These are phyloP conservation scores for Pythium phragmiticola DNA, from an alignment of 352 stramenopile species.

Conservation along the genomic window DNA sequence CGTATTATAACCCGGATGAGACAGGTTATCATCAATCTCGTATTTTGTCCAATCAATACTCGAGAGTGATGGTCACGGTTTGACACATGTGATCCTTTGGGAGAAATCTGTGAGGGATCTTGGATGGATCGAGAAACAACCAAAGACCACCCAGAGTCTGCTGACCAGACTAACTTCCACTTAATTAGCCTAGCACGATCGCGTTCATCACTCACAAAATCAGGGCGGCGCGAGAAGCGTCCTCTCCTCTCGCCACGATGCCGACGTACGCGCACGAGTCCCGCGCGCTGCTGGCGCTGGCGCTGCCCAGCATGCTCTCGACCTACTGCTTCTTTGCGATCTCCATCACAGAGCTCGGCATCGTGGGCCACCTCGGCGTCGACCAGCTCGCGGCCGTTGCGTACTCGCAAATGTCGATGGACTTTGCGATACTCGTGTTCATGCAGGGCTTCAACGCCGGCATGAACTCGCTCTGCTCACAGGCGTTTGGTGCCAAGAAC, in stretches of 20 bases:
- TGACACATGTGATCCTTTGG: background rate
- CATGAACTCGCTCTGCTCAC: slow-evolving; percentile 80
- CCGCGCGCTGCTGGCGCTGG: slow-evolving; percentile 49
- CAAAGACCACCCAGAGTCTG: too few species aligned
- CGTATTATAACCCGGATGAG: too few species aligned
- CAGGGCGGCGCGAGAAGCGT: background rate
- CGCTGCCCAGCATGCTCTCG: slow-evolving; percentile 52
- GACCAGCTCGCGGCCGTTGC: slow-evolving; percentile 74
- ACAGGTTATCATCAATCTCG: too few species aligned
- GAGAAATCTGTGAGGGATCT: background rate
- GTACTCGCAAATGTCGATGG: slow-evolving; percentile 77
- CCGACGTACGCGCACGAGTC: slow-evolving; percentile 33
- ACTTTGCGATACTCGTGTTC: slow-evolving; percentile 74
- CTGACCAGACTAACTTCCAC: too few species aligned
- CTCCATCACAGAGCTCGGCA: slow-evolving; percentile 77
- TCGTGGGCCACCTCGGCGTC: slow-evolving; percentile 79
- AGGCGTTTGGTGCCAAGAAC: slow-evolving; percentile 87
- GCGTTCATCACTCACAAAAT: too few species aligned
- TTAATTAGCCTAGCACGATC: too few species aligned
- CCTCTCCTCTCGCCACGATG: slow-evolving; percentile 8
- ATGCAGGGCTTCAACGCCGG: slow-evolving; percentile 82
- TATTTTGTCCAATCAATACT: too few species aligned
- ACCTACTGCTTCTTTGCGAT: slow-evolving; percentile 83
- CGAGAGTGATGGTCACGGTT: too few species aligned
- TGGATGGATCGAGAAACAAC: too few species aligned